Evolutionary conservation across 2,329 filamentous ascomycete species (phyloP).

Genomic region (Camillea tinctor): DNA sequence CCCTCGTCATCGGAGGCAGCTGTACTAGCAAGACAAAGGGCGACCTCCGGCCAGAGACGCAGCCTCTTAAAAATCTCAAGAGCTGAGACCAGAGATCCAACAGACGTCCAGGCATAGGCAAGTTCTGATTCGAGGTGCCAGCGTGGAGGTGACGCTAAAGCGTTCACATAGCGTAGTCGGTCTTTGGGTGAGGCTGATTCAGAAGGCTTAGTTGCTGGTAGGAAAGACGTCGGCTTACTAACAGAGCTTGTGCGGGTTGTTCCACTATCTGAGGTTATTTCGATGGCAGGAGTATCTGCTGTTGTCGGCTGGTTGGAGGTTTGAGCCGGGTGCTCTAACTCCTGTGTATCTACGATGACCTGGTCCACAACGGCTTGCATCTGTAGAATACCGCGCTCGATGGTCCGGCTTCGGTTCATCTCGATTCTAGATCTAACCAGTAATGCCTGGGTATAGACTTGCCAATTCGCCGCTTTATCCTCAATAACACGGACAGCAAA

Average conservation of each 20-base stretch:
- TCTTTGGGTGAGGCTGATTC: slow-evolving; percentile 78
- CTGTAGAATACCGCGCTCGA: slow-evolving; percentile 87
- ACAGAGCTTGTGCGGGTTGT: slow-evolving; percentile 8
- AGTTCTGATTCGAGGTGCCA: slow-evolving; percentile 96
- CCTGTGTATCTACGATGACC: slow-evolving; percentile 75
- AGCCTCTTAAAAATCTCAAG: slow-evolving; percentile 94
- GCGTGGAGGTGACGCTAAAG: slow-evolving; percentile 77
- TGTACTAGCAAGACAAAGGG: slow-evolving; percentile 74
- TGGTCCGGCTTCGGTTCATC: slow-evolving; percentile 78
- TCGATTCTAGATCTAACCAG: slow-evolving; percentile 89
- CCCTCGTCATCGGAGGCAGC: slow-evolving; percentile 57
- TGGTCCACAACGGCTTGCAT: slow-evolving; percentile 95
- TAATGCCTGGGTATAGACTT: slow-evolving; percentile 92
- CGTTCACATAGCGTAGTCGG: slow-evolving; percentile 79
- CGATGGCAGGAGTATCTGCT: slow-evolving; percentile 43
- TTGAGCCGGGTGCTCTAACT: slow-evolving; percentile 29
- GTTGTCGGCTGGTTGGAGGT: slow-evolving; percentile 23
- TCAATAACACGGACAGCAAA: slow-evolving; percentile 86
- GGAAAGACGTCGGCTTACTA: slow-evolving; percentile 69
- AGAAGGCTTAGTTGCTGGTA: slow-evolving; percentile 70
- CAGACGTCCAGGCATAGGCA: slow-evolving; percentile 84
- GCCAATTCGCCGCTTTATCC: slow-evolving; percentile 93
- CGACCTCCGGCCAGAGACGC: slow-evolving; percentile 92
- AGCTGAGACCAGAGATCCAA: slow-evolving; percentile 85
- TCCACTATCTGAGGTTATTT: slow-evolving; percentile 39